These are phyloP conservation scores for Asclepias syriaca DNA, from an alignment of 257 asterid species.

Conservation along the genomic window DNA sequence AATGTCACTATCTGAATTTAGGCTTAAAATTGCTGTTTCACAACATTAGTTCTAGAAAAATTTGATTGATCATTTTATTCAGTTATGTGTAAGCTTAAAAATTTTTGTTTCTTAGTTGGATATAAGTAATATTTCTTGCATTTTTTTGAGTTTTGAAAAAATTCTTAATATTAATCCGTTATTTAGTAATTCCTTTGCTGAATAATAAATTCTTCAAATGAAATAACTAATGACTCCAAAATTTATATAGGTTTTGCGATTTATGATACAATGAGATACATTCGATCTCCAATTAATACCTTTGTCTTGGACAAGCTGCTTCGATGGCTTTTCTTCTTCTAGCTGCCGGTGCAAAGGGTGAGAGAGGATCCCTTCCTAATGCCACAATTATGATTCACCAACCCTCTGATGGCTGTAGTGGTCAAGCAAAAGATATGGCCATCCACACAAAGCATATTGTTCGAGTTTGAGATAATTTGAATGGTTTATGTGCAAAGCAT, in stretches of 20 bases:
- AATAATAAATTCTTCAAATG: too few species aligned
- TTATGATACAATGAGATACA: too few species aligned
- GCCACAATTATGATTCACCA: slow-evolving; percentile 91
- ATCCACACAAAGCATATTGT: slow-evolving; percentile 80
- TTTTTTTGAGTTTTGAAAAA: too few species aligned
- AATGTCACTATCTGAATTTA: background rate
- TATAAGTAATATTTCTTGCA: too few species aligned
- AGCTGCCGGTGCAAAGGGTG: slow-evolving; percentile 96
- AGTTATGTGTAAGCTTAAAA: background rate
- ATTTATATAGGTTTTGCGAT: too few species aligned
- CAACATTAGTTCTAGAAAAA: background rate
- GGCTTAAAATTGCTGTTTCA: background rate
- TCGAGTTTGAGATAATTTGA: slow-evolving; percentile 75
- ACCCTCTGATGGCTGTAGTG: slow-evolving; percentile 92
- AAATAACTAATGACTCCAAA: too few species aligned
- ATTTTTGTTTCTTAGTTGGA: background rate
- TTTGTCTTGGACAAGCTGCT: slow-evolving; percentile 96
- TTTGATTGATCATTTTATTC: background rate
- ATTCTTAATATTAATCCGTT: too few species aligned
- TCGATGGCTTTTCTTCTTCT: slow-evolving; percentile 94
- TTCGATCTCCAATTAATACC: slow-evolving; percentile 76
- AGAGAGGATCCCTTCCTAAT: slow-evolving; percentile 80
- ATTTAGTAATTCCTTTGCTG: too few species aligned
- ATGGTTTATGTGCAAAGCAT: slow-evolving; percentile 70
- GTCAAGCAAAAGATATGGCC: slow-evolving; percentile 87